Evolutionary conservation across 257 asterid species (phyloP).

Genomic region (Nyctanthes arbortristis): DNA sequence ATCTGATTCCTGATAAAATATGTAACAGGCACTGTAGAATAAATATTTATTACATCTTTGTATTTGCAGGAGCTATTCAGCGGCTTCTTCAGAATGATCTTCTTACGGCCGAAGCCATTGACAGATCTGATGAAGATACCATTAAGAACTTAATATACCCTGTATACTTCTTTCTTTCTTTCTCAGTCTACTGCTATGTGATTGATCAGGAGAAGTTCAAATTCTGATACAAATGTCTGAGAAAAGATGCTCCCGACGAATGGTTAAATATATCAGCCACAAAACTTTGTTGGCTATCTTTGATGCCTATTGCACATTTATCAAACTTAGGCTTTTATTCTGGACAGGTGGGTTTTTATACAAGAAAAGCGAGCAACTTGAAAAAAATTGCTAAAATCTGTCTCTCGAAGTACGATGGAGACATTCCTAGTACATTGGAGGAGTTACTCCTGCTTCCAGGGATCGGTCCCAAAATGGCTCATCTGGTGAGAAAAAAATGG

Average conservation of each 20-base stretch:
- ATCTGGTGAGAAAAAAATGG: slow-evolving; percentile 58
- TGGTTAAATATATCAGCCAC: neutral
- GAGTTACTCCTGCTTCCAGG: slow-evolving; percentile 93
- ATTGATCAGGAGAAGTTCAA: slow-evolving; percentile 18
- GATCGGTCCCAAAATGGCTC: slow-evolving; percentile 99
- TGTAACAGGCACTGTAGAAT: neutral
- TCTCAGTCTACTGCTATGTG: slow-evolving; percentile 11
- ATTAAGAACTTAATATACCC: slow-evolving; percentile 84
- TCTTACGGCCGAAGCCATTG: slow-evolving; percentile 78
- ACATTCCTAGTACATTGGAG: slow-evolving; percentile 84
- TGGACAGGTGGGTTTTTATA: slow-evolving; percentile 86
- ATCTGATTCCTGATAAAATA: neutral
- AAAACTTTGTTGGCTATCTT: neutral
- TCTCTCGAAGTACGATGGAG: slow-evolving; percentile 67
- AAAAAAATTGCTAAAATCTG: slow-evolving; percentile 84
- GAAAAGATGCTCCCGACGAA: neutral
- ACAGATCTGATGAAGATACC: slow-evolving; percentile 60
- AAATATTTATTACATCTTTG: neutral
- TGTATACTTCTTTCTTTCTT: slow-evolving; percentile 37
- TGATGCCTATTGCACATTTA: slow-evolving; percentile 5
- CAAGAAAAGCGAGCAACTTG: slow-evolving; percentile 91
- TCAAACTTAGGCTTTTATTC: slow-evolving; percentile 17
- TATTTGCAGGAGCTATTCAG: slow-evolving; percentile 81
- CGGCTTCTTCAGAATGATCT: slow-evolving; percentile 75
- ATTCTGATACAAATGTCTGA: neutral